Conservation (phyloP, 1,139 yeast species). For the Blastobotrys persicus region DNA sequence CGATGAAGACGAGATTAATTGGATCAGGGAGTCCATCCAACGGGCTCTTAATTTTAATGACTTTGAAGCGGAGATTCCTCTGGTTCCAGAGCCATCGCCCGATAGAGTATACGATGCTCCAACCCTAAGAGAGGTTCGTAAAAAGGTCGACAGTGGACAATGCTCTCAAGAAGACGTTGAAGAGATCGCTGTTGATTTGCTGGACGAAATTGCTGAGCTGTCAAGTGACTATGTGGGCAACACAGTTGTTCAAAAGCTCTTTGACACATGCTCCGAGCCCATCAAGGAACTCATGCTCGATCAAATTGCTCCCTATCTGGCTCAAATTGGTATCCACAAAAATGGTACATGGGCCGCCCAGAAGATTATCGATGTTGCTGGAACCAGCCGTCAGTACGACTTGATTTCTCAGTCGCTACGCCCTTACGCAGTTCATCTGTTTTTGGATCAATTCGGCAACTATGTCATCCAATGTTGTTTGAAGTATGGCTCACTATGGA, state of each 20-base stretch:
- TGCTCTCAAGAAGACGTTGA: constrained; percentile 61
- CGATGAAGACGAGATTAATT: constrained; percentile 25
- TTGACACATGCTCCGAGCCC: constrained; percentile 66
- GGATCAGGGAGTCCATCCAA: constrained; percentile 25
- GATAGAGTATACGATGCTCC: constrained; percentile 82
- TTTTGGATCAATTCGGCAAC: constrained; percentile 95
- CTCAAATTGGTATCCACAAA: constrained; percentile 92
- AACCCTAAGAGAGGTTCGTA: constrained; percentile 58
- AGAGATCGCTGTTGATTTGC: constrained; percentile 78
- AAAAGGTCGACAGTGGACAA: constrained; percentile 46
- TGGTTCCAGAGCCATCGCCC: constrained; percentile 37
- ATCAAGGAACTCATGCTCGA: constrained; percentile 80
- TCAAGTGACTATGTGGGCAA: constrained; percentile 94
- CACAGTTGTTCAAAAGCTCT: constrained; percentile 89
- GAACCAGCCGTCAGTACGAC: constrained; percentile 64
- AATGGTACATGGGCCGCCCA: constrained; percentile 99
- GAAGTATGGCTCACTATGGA: constrained; percentile 84
- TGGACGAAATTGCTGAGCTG: constrained; percentile 85
- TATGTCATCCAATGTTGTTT: constrained; percentile 93
- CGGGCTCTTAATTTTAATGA: constrained; percentile 32
- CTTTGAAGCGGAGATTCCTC: constrained; percentile 30
- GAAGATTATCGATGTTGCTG: constrained; percentile 79
- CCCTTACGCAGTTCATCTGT: constrained; percentile 80
- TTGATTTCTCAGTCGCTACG: constrained; percentile 67
- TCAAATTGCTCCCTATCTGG: constrained; percentile 72